Evolutionary conservation across 129 eudicot species (phyloP), one percentile per base, ranked within the genome.

Genomic region (Flaveria trinervia): DNA sequence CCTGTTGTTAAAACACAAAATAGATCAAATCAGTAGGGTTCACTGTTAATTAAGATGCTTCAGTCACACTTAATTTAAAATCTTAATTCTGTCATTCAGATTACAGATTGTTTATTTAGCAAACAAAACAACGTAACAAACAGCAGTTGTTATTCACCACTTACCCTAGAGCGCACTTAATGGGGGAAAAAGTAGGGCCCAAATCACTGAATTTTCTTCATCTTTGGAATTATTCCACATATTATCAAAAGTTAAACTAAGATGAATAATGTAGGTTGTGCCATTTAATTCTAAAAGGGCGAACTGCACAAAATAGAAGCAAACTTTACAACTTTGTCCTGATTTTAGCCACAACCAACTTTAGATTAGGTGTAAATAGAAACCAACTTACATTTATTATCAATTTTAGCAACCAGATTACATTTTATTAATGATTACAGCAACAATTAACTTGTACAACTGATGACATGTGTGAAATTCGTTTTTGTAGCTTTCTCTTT

Each of bases 1-100:
- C 99, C 99, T 95, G 84, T 45, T 33, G 46, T 55, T 15, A 67
- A 55, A 54, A 20, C 22, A 65, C 6, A 25, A 8, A 59, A 39
- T 55, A 69, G 56, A 44, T 65, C 20, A 56, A 51, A 25, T 64
- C 51, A 78, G 61, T 36, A 39, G 26, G 62, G 62, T 56, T 56
- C 62, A 56, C 28, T 18, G 1, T 18, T 56, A 56, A 56, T 18
- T 18, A 11, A 8, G 13, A 56, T 20, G 6, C 15, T 51, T 20
- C 45, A 61, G 23, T 18, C 41, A 43, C 25, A 25, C 41, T 2
- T 30, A 25, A 70, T 7, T 65, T 62, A 62, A 62, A 5, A 62
- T 62, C 12, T 4, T 14, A 62, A 57, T 6, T 62, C 30, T 28
- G 33, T 30, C 36, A 30, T 4, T 30, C 36, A 30, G 5, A 30